A percentile compares a stretch with the other conserved stretches of the same genome.
phyloP scores from a whole-genome alignment of 129 eudicot genomes.

The Ambrosia artemisiifolia region DNA sequence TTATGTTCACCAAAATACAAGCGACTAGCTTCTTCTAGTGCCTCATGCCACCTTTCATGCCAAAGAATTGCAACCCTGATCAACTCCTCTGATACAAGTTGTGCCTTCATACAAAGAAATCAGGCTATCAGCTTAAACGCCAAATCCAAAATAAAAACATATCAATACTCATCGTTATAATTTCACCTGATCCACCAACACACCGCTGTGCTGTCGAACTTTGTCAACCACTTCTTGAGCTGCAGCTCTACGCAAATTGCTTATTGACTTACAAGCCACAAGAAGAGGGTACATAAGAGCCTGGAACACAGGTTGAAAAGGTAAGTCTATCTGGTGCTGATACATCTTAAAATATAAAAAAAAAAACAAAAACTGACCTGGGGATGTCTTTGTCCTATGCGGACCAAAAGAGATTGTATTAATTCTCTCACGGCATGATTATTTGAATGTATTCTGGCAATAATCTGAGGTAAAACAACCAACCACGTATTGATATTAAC shows the following conservation, averaged over 20 bases:
- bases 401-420: conserved; percentile 81
- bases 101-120: conserved; percentile 61
- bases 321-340: not conserved
- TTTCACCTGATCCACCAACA: conserved; percentile 44
- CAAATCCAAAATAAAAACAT: not conserved
- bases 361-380: conserved; percentile 52
- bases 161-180: not conserved
- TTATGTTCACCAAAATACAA: conserved; percentile 95
- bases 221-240: conserved; percentile 93
- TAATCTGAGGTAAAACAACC: conserved; percentile 97
- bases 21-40: conserved; percentile 97
- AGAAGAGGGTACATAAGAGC: conserved; percentile 99
- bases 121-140: conserved; percentile 24
- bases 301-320: conserved; percentile 35
- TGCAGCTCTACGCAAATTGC: conserved; percentile 79
- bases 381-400: conserved; percentile 93
- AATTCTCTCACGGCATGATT: conserved; percentile 88
- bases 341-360: not conserved
- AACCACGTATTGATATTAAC: conserved; percentile 98
- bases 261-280: conserved; percentile 92
- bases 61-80: conserved; percentile 98
- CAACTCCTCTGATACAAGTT: conserved; percentile 97
- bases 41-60: conserved; percentile 99
- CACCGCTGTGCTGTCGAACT: conserved; percentile 90
- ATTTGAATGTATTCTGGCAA: conserved; percentile 97